These are phyloP conservation scores for Aspergillus funiculosus DNA, from an alignment of 495 filamentous ascomycete species.

Conservation along the genomic window DNA sequence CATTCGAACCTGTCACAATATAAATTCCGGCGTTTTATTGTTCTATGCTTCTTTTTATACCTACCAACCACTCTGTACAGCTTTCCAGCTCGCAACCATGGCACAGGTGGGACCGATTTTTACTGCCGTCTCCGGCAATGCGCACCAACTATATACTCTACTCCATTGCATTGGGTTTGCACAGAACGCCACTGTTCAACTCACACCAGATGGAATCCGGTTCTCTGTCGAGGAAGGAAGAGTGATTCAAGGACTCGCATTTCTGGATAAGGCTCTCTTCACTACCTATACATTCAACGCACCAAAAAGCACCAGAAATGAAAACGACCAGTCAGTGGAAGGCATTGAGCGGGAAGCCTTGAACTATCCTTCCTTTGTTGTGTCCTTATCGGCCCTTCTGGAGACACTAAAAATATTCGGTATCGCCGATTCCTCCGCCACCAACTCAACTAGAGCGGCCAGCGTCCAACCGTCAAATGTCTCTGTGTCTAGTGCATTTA, in stretches of 20 bases:
- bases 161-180: slow-evolving; percentile 83
- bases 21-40: slow-evolving; percentile 14
- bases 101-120: slow-evolving; percentile 54
- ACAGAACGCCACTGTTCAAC: slow-evolving; percentile 73
- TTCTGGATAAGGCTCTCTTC: slow-evolving; percentile 82
- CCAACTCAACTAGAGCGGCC: slow-evolving; percentile 40
- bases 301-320: slow-evolving; percentile 23
- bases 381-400: slow-evolving; percentile 79
- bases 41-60: neutral
- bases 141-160: slow-evolving; percentile 81
- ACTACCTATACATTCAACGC: slow-evolving; percentile 67
- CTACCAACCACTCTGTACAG: neutral
- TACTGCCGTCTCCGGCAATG: slow-evolving; percentile 77
- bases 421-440: slow-evolving; percentile 60
- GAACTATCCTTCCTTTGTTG: slow-evolving; percentile 57
- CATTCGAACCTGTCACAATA: slow-evolving; percentile 11
- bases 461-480: slow-evolving; percentile 43
- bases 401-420: slow-evolving; percentile 95
- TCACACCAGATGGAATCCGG: slow-evolving; percentile 73
- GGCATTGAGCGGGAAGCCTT: slow-evolving; percentile 31
- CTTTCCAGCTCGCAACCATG: slow-evolving; percentile 13
- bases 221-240: slow-evolving; percentile 80
- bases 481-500: slow-evolving; percentile 59
- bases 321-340: slow-evolving; percentile 33
- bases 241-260: slow-evolving; percentile 81